Conservation (phyloP, 352 stramenopile genomes). For the Stramenopiles sp. region DNA sequence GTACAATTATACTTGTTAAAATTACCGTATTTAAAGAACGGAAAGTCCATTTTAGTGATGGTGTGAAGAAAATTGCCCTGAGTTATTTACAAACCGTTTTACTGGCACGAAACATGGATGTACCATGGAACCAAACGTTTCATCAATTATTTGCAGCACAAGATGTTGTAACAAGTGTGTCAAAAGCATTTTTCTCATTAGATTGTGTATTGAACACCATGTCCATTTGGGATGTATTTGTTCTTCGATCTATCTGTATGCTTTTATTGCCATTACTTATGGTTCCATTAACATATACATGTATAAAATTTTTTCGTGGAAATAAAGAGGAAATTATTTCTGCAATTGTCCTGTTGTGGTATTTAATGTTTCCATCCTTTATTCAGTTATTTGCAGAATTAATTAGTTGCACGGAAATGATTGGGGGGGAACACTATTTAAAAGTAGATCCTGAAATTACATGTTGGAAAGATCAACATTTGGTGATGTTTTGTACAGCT, state of each 20-base stretch:
- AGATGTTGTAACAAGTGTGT: background rate
- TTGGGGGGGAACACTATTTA: background rate
- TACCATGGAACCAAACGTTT: background rate
- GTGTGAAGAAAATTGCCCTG: background rate
- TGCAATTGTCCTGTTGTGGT: background rate
- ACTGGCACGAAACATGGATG: background rate
- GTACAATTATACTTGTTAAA: background rate
- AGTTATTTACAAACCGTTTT: background rate
- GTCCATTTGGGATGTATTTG: background rate
- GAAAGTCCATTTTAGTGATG: background rate
- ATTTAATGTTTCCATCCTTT: background rate
- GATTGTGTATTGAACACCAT: background rate
- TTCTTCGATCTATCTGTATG: background rate
- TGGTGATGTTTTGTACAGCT: background rate
- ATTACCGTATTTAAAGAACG: background rate
- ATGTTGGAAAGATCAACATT: background rate
- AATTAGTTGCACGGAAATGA: background rate
- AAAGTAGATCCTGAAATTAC: background rate
- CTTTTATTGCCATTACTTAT: background rate
- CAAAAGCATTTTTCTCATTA: background rate
- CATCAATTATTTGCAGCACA: background rate
- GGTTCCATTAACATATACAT: background rate
- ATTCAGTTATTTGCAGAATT: background rate
- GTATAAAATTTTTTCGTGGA: background rate
- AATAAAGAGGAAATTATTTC: background rate